Evolutionary conservation across 192 early-diverging fungal genomes (phyloP), one percentile per base, ranked within the genome.

Genomic region (Coemansia pectinata): DNA sequence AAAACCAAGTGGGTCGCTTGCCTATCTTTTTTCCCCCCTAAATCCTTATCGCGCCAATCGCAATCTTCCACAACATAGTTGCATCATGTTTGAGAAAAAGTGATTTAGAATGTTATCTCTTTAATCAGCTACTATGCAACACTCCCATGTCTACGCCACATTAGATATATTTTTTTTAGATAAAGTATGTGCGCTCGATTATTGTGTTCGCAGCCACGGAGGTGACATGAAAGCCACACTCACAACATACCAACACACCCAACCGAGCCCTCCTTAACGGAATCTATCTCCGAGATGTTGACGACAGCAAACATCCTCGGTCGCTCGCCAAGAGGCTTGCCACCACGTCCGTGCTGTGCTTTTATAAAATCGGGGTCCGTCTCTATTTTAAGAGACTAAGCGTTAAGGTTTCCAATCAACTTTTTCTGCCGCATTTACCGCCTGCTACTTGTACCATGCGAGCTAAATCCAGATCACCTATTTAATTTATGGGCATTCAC

Each of bases 231-330:
- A 82, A 74, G 79, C 29, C 69, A 61, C 40, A 53, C 14, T 38
- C 62, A 31, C 31, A 41, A 45, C 31, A 39, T 58, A 68, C 71
- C 74, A 74, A 39, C 74, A 77, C 79, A 82, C 79, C 79, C 79
- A 82, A 82, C 71, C 70, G 60, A 50, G 74, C 45, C 48, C 62
- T 31, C 2, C n/a, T 27, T 34, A 34, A 44, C 29, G 31, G 40
- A 9, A 38, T 62, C 67, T 27, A 34, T 82, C 74, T 82, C 79
- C 79, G 79, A 82, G 65, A 73, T 77, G 58, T 63, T 82, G 79
- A 82, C 79, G 79, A 63, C 79, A 82, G 79, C 74, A 71, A 57
- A 74, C 74, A 71, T 82, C 79, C 64, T 82, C 63, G 66, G 79
- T 41, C 71, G 53, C 74, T 29, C 25, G 40, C 59, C 53, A 4